Percentiles rank a stretch among this genome's conserved stretches.
phyloP scores from a whole-genome alignment of 805 yeast species.

The Yarrowia sp. region DNA sequence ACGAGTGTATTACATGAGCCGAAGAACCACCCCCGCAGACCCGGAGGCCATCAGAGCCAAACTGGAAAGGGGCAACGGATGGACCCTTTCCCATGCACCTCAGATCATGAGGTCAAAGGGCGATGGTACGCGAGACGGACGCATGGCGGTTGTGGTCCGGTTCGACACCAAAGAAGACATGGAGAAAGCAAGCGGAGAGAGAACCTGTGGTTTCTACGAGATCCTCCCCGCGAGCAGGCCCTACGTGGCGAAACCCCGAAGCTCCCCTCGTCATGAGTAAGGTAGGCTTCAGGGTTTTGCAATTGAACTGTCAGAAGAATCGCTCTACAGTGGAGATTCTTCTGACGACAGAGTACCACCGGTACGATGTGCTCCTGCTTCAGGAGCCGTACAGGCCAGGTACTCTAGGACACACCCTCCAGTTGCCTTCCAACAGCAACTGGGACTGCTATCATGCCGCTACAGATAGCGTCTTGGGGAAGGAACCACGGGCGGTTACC shows the following conservation, averaged over 20 bases:
- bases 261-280: not conserved
- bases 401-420: not conserved
- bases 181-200: not conserved
- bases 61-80: not conserved
- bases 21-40: not conserved
- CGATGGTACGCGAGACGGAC: not conserved
- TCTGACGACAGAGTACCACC: not conserved
- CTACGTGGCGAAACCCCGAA: not conserved
- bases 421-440: not conserved
- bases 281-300: not conserved
- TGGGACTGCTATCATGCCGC: not conserved
- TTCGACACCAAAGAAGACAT: not conserved
- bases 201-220: not conserved
- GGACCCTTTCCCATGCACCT: not conserved
- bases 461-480: not conserved
- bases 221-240: not conserved
- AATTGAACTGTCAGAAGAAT: slow-evolving; percentile 7
- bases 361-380: not conserved
- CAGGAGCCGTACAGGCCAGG: slow-evolving; percentile 1
- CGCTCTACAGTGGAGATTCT: not conserved
- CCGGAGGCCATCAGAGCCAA: not conserved
- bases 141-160: not conserved
- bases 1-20: not conserved
- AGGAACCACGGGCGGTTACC: not conserved
- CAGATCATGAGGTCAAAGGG: not conserved